Percentiles rank a stretch among this genome's conserved stretches.
Evolutionary conservation across 257 asterid species (phyloP).

Genomic region (Handroanthus guayacan): DNA sequence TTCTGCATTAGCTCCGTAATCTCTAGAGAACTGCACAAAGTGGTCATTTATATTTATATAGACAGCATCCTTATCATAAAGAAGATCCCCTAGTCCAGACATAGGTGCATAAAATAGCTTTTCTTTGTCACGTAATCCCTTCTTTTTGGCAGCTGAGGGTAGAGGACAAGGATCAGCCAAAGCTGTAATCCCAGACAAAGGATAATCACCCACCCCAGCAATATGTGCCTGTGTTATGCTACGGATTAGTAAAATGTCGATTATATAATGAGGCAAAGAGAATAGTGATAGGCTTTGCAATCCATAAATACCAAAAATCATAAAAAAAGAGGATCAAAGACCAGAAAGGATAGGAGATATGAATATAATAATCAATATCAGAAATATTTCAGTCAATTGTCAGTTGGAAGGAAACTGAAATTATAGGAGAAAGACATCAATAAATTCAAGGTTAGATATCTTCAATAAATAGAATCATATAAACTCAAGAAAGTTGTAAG

Average conservation of each 20-base stretch:
- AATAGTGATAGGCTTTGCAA: neutral
- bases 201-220: constrained; percentile 98
- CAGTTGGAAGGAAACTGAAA: neutral
- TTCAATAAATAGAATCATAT: neutral
- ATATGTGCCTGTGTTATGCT: constrained; percentile 73
- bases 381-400: constrained; percentile 11
- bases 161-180: constrained; percentile 97
- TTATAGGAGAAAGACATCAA: neutral
- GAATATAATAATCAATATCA: neutral
- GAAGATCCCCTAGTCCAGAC: constrained; percentile 98
- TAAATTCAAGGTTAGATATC: constrained; percentile 13
- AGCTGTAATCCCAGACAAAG: constrained; percentile 65
- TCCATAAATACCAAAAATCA: neutral
- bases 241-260: constrained; percentile 19
- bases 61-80: constrained; percentile 98
- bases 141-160: constrained; percentile 96
- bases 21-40: constrained; percentile 87
- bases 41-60: constrained; percentile 90
- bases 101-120: constrained; percentile 97
- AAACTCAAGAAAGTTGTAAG: neutral
- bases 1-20: constrained; percentile 53
- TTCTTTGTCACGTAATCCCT: constrained; percentile 96
- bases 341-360: constrained; percentile 9
- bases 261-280: neutral
- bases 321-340: neutral